These are phyloP conservation scores for Candida palmyrensis DNA, from an alignment of 805 yeast genomes.

Conservation along the genomic window DNA sequence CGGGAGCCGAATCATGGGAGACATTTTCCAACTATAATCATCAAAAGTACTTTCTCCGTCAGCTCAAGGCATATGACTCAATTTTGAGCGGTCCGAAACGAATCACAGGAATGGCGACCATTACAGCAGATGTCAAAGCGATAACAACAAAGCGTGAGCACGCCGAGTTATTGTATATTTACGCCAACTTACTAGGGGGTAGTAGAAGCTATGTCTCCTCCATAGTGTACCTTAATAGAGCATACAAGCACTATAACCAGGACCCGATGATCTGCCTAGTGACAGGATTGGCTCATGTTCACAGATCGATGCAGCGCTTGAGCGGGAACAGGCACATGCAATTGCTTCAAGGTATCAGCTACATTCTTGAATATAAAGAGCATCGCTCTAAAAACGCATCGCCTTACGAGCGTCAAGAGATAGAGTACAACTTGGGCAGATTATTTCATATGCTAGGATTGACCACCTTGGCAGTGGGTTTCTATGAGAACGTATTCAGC, in stretches of 20 bases:
- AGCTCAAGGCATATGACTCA: slow-evolving; percentile 83
- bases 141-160: slow-evolving; percentile 14
- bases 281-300: slow-evolving; percentile 76
- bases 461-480: slow-evolving; percentile 63
- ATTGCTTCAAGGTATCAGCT: slow-evolving; percentile 80
- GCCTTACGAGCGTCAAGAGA: slow-evolving; percentile 62
- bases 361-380: slow-evolving; percentile 64
- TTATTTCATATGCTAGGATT: slow-evolving; percentile 81
- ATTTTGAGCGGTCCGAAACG: slow-evolving; percentile 43
- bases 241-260: slow-evolving; percentile 58
- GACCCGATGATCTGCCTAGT: slow-evolving; percentile 79
- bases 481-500: slow-evolving; percentile 63
- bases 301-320: slow-evolving; percentile 87
- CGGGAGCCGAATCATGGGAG: slow-evolving; percentile 56
- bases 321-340: slow-evolving; percentile 84
- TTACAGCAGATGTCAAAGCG: slow-evolving; percentile 49
- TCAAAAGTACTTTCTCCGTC: slow-evolving; percentile 86
- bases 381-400: slow-evolving; percentile 36
- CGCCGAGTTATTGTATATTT: slow-evolving; percentile 71
- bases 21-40: slow-evolving; percentile 72
- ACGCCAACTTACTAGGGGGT: slow-evolving; percentile 74
- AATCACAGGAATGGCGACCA: slow-evolving; percentile 76
- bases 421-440: slow-evolving; percentile 77
- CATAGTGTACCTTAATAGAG: slow-evolving; percentile 67
- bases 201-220: slow-evolving; percentile 82